Base-by-base conservation (phyloP, 2,329 filamentous ascomycete genomes). In the Epichloe gansuensis region DNA sequence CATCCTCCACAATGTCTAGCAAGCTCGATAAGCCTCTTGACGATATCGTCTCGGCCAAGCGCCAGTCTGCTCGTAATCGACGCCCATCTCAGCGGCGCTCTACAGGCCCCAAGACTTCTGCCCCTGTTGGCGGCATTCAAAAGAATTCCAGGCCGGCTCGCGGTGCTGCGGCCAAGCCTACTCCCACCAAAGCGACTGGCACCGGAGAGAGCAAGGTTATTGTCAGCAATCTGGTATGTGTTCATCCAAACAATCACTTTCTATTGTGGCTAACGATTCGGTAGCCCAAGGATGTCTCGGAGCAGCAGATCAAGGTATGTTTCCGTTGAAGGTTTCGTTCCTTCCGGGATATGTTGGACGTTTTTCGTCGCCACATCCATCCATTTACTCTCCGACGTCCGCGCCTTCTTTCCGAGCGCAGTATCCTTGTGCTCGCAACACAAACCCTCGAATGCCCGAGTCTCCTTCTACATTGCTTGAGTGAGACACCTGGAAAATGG, bases 291-390 rank as follows among this genome's bases (percentile, higher is more conserved):
- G 93, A 98, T 83, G 90, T 98, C 72, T 88, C 83, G 75, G 91
- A 97, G 81, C 77, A 76, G 76, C 88, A 94, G 84, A 94, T 98
- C 77, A 97, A 98, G 93, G 93, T 98, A 98, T 94, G 93, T 98
- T 90, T 86, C 90, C 83, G 78, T 81, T 86, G 77, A 85, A 84
- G 83, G 81, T 67, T 71, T 74, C 69, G 72, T 67, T 72, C 76
- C 82, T 76, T 79, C 78, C 69, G 81, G 82, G 81, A 78, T 84
- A 82, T 78, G 74, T 78, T 85, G 82, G 82, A 80, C 81, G 75
- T 71, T 62, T 67, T 68, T 67, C 63, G 61, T 69, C 67, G 69
- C 65, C 63, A 62, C 63, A 60, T 61, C 61, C 61, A 64, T 66
- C 63, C 57, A 59, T 62, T 59, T 60, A 45, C 28, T 48, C 17